Evolutionary conservation across 345 rosid genomes (phyloP).

Genomic region (Erucastrum elatum): DNA sequence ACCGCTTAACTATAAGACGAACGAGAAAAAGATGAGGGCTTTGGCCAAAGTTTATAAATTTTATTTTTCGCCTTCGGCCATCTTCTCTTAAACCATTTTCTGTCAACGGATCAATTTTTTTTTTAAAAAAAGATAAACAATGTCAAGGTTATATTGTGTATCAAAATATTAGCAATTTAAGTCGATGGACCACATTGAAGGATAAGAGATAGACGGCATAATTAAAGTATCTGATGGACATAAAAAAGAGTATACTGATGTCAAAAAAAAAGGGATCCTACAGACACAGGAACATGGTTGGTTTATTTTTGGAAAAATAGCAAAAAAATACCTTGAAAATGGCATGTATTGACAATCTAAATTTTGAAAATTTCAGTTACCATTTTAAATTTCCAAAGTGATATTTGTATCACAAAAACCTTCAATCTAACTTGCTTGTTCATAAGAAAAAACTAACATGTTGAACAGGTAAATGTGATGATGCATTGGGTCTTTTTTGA

Average conservation of each 20-base stretch:
- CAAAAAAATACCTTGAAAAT: too few relatives aligned
- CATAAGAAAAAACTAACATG: too few relatives aligned
- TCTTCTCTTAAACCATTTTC: background rate
- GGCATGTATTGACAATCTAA: too few relatives aligned
- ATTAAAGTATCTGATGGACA: background rate
- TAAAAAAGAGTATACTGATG: too few relatives aligned
- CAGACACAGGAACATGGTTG: conserved; percentile 3
- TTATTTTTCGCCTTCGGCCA: background rate
- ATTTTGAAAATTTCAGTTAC: too few relatives aligned
- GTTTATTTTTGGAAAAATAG: background rate
- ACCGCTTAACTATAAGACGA: background rate
- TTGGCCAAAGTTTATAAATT: background rate
- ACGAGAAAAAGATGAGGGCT: background rate
- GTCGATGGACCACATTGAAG: background rate
- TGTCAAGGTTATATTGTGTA: background rate
- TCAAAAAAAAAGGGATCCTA: too few relatives aligned
- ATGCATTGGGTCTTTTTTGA: too few relatives aligned
- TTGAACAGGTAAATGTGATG: too few relatives aligned
- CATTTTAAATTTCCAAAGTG: too few relatives aligned
- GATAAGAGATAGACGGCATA: background rate
- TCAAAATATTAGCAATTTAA: background rate
- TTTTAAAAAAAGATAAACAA: too few relatives aligned
- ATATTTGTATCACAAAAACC: too few relatives aligned
- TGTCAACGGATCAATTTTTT: background rate
- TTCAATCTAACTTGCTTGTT: too few relatives aligned